phyloP scores from a whole-genome alignment of 495 filamentous ascomycete species.

The Hypoxylon cercidicola region DNA sequence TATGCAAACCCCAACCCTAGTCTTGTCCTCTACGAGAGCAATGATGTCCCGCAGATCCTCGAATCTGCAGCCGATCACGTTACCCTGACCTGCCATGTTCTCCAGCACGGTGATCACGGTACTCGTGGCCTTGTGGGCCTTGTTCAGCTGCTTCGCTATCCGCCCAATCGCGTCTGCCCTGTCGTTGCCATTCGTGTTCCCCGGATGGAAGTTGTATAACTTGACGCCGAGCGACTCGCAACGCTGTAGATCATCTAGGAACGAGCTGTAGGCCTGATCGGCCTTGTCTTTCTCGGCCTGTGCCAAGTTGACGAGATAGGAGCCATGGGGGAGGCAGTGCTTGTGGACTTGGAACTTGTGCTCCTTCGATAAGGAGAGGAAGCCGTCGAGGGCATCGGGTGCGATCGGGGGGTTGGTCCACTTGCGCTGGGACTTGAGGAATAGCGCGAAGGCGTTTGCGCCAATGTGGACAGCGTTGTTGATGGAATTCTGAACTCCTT shows the following conservation, averaged over 20 bases:
- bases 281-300: conserved; percentile 81
- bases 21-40: conserved; percentile 77
- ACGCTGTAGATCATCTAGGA: conserved; percentile 87
- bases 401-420: conserved; percentile 87
- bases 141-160: conserved; percentile 81
- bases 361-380: conserved; percentile 70
- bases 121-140: conserved; percentile 77
- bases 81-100: conserved; percentile 92
- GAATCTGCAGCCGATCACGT: conserved; percentile 85
- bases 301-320: conserved; percentile 95
- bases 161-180: conserved; percentile 76
- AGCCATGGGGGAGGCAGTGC: conserved; percentile 89
- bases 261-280: conserved; percentile 84
- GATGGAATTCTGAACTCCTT: conserved; percentile 89
- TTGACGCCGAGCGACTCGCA: conserved; percentile 89
- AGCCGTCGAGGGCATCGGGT: conserved; percentile 71
- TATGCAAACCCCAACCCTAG: conserved; percentile 92
- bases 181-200: conserved; percentile 73
- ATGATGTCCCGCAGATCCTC: conserved; percentile 89
- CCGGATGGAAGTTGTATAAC: conserved; percentile 98
- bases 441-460: conserved; percentile 91
- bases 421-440: conserved; percentile 94
- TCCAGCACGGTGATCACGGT: conserved; percentile 86
- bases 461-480: conserved; percentile 83
- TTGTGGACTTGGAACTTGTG: conserved; percentile 76